Conservation (phyloP, 352 stramenopile species). For the Phytophthora citricola region DNA sequence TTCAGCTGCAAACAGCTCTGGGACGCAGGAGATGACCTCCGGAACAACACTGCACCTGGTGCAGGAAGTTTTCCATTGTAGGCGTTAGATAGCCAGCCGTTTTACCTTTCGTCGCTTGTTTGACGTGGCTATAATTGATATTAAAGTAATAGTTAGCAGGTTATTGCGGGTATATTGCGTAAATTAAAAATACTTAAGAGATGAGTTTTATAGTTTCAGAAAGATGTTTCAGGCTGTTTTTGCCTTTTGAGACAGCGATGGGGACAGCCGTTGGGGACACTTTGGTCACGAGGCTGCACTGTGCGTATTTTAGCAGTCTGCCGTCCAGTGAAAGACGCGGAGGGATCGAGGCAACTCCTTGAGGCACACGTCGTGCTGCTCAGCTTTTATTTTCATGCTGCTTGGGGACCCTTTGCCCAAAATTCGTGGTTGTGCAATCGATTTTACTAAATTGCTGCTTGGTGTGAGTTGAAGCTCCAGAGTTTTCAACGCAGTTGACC, state of each 20-base stretch:
- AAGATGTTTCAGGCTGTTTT: background rate
- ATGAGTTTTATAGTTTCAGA: background rate
- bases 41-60: constrained; percentile 11
- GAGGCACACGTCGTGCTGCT: constrained; percentile 9
- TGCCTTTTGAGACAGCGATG: constrained; percentile 16
- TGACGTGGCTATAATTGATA: constrained; percentile 4
- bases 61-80: constrained; percentile 11
- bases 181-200: background rate
- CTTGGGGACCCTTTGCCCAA: constrained; percentile 21
- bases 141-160: background rate
- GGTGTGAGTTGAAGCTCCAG: constrained; percentile 1
- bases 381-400: background rate
- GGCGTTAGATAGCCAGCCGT: constrained; percentile 28
- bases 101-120: constrained; percentile 16
- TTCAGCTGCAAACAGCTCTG: constrained; percentile 1
- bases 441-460: constrained; percentile 5
- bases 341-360: constrained; percentile 29
- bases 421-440: constrained; percentile 22
- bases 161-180: constrained; percentile 5
- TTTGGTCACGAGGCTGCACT: constrained; percentile 21
- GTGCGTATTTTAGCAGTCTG: constrained; percentile 25
- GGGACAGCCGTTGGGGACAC: constrained; percentile 35
- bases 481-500: no score
- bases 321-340: constrained; percentile 6
- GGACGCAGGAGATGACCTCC: constrained; percentile 8